Evolutionary conservation across 73 alveolate genomes (phyloP).

Genomic region (Paramecium tetraurelia): DNA sequence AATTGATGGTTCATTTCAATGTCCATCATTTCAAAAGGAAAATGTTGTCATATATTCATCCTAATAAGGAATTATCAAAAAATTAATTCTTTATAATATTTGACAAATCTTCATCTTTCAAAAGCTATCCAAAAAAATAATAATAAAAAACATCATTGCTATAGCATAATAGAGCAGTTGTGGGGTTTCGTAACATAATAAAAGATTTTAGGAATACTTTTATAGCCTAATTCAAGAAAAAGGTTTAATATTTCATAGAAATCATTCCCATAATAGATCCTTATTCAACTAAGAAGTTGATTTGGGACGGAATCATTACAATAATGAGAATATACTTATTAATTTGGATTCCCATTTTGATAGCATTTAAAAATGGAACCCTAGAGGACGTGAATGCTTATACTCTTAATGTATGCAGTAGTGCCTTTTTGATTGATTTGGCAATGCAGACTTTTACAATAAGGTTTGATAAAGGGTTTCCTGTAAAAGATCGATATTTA

Average conservation of each 20-base stretch:
- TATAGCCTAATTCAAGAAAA: background rate
- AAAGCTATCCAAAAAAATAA: background rate
- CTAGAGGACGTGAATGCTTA: background rate
- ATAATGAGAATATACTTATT: slow-evolving; percentile 13
- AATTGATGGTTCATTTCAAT: background rate
- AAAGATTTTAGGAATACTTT: background rate
- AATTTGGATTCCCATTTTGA: background rate
- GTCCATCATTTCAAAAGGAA: background rate
- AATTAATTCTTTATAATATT: background rate
- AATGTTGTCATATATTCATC: background rate
- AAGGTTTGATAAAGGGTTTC: slow-evolving; percentile 2
- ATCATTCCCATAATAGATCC: background rate
- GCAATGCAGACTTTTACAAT: background rate
- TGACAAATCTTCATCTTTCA: background rate
- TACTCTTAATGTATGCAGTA: background rate
- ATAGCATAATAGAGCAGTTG: background rate
- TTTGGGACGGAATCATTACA: background rate
- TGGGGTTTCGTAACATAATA: background rate
- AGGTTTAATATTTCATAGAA: background rate
- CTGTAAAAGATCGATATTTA: background rate
- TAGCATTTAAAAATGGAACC: background rate
- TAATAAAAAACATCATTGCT: background rate
- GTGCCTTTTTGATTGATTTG: background rate
- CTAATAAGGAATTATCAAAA: background rate
- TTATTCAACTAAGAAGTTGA: background rate